These are phyloP conservation scores for Penicillium sp. DNA, from an alignment of 2,329 filamentous ascomycete species.

Conservation along the genomic window DNA sequence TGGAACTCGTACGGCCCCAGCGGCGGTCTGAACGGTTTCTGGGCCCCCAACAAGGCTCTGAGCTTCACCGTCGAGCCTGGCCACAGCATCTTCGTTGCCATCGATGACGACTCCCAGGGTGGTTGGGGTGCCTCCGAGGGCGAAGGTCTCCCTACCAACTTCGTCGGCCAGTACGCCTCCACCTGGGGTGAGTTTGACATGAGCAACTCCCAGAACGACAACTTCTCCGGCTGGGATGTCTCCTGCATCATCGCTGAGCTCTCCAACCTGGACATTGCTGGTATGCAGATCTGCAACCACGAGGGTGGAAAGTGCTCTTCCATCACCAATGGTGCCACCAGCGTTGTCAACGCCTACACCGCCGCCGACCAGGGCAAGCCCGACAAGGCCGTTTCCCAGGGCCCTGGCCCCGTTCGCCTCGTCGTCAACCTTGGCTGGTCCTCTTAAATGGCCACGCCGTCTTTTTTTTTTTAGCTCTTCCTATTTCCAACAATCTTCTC, in stretches of 20 bases:
- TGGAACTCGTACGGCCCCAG: slow-evolving; percentile 41
- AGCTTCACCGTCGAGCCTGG: slow-evolving; percentile 30
- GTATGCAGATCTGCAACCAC: slow-evolving; percentile 39
- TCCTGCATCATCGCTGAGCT: slow-evolving; percentile 38
- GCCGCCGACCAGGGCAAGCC: slow-evolving; percentile 24
- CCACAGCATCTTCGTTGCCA: slow-evolving; percentile 37
- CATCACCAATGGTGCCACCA: slow-evolving; percentile 24
- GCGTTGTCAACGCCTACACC: slow-evolving; percentile 35
- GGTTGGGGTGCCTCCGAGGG: slow-evolving; percentile 34
- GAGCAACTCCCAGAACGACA: slow-evolving; percentile 29
- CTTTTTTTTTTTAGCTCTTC: background rate
- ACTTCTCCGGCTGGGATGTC: slow-evolving; percentile 41
- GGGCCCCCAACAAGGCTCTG: slow-evolving; percentile 35
- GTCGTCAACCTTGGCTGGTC: slow-evolving; percentile 31
- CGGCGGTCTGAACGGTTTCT: slow-evolving; percentile 33
- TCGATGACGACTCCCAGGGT: slow-evolving; percentile 39
- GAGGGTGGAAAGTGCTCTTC: slow-evolving; percentile 29
- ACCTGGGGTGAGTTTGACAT: slow-evolving; percentile 45
- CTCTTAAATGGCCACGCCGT: slow-evolving; percentile 10
- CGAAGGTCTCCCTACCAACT: slow-evolving; percentile 26
- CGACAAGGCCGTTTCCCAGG: slow-evolving; percentile 30
- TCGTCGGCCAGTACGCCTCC: slow-evolving; percentile 32
- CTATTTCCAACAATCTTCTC: slow-evolving; percentile 7
- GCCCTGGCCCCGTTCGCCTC: slow-evolving; percentile 32
- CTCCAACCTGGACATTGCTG: slow-evolving; percentile 29